Evolutionary conservation across 371 early-diverging fungal genomes (phyloP).

Genomic region (Ordospora colligata): DNA sequence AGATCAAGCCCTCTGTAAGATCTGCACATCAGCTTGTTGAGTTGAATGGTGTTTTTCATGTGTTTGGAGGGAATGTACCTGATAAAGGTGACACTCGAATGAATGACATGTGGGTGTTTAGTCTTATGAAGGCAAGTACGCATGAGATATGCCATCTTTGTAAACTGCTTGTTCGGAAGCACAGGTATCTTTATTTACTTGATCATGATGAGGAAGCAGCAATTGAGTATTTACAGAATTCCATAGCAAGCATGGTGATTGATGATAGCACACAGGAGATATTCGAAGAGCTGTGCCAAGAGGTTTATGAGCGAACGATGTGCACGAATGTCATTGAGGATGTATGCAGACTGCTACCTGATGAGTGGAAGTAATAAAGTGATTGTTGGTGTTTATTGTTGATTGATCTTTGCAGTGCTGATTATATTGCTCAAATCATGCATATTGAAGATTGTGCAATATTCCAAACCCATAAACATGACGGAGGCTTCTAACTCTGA

Average conservation of each 20-base stretch:
- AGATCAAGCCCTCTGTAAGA: not conserved
- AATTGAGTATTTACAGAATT: constrained; percentile 18
- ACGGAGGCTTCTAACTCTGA: not conserved
- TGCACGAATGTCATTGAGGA: not conserved
- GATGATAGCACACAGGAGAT: constrained; percentile 6
- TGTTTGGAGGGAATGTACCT: constrained; percentile 33
- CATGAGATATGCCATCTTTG: not conserved
- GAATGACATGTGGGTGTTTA: constrained; percentile 28
- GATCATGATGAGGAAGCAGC: constrained; percentile 3
- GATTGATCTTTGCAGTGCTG: too few relatives aligned
- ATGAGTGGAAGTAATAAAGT: not conserved
- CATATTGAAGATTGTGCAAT: not conserved
- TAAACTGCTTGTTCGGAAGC: constrained; percentile 10
- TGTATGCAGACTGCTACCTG: not conserved
- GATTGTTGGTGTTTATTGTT: too few relatives aligned
- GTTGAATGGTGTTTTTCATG: not conserved
- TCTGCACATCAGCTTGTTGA: constrained; percentile 30
- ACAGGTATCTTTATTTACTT: constrained; percentile 9
- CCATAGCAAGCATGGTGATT: not conserved
- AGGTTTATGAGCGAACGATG: constrained; percentile 4
- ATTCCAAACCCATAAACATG: not conserved
- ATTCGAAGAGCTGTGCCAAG: constrained; percentile 5
- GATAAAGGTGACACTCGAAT: constrained; percentile 1
- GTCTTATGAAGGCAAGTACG: not conserved
- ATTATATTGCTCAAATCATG: not conserved